Conservation (phyloP, 306 rosid species). For the Dryas octopetala region DNA sequence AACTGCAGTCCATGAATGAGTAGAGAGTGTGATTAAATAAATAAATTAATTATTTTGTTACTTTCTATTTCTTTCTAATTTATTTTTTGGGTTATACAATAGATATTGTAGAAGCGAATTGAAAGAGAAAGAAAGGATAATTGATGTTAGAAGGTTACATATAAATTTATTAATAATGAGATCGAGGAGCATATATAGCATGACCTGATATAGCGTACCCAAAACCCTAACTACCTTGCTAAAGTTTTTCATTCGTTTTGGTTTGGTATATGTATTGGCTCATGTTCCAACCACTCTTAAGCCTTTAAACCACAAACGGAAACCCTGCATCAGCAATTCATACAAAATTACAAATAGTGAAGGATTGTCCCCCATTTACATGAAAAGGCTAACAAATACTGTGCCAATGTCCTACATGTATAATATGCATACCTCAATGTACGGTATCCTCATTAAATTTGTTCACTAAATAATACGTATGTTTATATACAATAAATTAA, state of each 20-base stretch:
- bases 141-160: no score
- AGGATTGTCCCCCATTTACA: background rate
- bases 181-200: conserved; percentile 80
- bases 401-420: no score
- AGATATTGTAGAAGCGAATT: no score
- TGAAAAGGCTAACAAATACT: background rate
- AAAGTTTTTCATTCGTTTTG: conserved; percentile 47
- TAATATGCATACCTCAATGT: no score
- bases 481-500: no score
- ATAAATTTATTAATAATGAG: conserved; percentile 55
- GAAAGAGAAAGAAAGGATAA: no score
- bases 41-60: background rate
- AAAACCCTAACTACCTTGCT: conserved; percentile 50
- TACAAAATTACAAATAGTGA: background rate
- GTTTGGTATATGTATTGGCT: conserved; percentile 32
- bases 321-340: conserved; percentile 9
- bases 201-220: conserved; percentile 47
- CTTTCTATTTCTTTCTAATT: background rate
- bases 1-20: conserved; percentile 63
- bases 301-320: conserved; percentile 21
- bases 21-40: conserved; percentile 16
- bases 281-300: conserved; percentile 54
- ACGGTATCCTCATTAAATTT: no score
- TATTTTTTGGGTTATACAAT: background rate
- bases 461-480: no score